Percentiles rank a stretch among this genome's conserved stretches.
Evolutionary conservation across 2,329 filamentous ascomycete species (phyloP).

Genomic region (Clonostachys sp.): DNA sequence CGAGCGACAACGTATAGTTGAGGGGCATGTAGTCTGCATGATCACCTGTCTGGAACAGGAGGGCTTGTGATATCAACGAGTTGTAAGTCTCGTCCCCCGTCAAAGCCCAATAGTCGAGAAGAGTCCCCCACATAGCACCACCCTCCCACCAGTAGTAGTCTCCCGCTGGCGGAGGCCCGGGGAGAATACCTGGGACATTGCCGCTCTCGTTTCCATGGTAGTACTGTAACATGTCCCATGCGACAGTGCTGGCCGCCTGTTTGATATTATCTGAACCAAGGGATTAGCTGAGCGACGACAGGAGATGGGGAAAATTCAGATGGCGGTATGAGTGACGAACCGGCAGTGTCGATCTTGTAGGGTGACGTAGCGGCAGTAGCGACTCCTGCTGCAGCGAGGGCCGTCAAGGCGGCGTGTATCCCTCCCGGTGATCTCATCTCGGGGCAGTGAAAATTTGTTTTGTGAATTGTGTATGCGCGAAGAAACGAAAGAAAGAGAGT

Average conservation of each 20-base stretch:
- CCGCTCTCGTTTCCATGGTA: constrained; percentile 40
- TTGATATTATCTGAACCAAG: constrained; percentile 18
- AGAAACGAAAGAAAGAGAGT: too few relatives aligned
- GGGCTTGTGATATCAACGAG: constrained; percentile 40
- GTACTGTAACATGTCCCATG: constrained; percentile 38
- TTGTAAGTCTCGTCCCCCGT: constrained; percentile 58
- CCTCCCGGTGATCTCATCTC: too few relatives aligned
- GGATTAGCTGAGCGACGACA: too few relatives aligned
- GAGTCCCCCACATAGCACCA: constrained; percentile 55
- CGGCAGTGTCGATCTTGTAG: too few relatives aligned
- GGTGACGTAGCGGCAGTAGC: too few relatives aligned
- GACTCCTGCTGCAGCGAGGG: too few relatives aligned
- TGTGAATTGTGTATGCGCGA: too few relatives aligned
- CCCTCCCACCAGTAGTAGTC: constrained; percentile 66
- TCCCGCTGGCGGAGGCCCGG: constrained; percentile 37
- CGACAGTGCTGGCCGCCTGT: constrained; percentile 28
- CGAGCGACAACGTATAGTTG: constrained; percentile 45
- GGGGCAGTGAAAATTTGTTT: too few relatives aligned
- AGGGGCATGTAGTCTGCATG: constrained; percentile 50
- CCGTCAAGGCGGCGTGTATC: too few relatives aligned
- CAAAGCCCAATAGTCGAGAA: constrained; percentile 61
- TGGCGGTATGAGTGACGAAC: too few relatives aligned
- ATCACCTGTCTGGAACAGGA: constrained; percentile 48
- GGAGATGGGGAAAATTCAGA: too few relatives aligned
- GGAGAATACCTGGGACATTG: constrained; percentile 39